Conservation (phyloP, 768 basidiomycete genomes). For the Leccinellum rugosiceps region DNA sequence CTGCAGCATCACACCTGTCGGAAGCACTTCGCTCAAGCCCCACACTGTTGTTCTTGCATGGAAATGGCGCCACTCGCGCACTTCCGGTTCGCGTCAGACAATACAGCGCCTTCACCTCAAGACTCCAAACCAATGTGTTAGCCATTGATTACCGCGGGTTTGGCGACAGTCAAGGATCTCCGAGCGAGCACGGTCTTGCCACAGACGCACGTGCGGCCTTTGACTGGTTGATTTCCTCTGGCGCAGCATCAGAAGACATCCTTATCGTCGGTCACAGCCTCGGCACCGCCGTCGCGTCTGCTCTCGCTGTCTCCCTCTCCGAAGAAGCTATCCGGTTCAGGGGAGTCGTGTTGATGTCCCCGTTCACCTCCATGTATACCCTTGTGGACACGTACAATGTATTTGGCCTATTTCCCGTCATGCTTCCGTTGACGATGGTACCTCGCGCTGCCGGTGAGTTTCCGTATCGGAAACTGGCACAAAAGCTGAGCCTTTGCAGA, state of each 20-base stretch:
- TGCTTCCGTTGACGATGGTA: slow-evolving; percentile 65
- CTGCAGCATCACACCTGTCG: slow-evolving; percentile 42
- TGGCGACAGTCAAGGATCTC: slow-evolving; percentile 78
- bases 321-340: slow-evolving; percentile 39
- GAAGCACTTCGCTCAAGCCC: slow-evolving; percentile 57
- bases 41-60: slow-evolving; percentile 90
- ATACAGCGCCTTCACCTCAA: slow-evolving; percentile 63
- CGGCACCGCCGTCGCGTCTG: slow-evolving; percentile 75
- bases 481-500: slow-evolving; percentile 33
- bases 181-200: slow-evolving; percentile 71
- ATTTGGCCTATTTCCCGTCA: slow-evolving; percentile 62
- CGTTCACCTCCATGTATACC: slow-evolving; percentile 56
- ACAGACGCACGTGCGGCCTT: slow-evolving; percentile 75
- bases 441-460: slow-evolving; percentile 63
- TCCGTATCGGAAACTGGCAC: neutral
- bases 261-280: slow-evolving; percentile 84
- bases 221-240: slow-evolving; percentile 67
- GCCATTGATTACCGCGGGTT: slow-evolving; percentile 92
- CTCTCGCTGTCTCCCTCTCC: slow-evolving; percentile 46
- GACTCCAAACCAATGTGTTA: slow-evolving; percentile 71
- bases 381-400: slow-evolving; percentile 68
- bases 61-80: slow-evolving; percentile 83
- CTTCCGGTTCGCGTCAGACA: slow-evolving; percentile 61
- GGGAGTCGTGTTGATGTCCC: slow-evolving; percentile 51
- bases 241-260: slow-evolving; percentile 56